Evolutionary conservation across 768 basidiomycete species (phyloP), one percentile per base, ranked within the genome.

Genomic region (Cystofilobasidium ferigula): DNA sequence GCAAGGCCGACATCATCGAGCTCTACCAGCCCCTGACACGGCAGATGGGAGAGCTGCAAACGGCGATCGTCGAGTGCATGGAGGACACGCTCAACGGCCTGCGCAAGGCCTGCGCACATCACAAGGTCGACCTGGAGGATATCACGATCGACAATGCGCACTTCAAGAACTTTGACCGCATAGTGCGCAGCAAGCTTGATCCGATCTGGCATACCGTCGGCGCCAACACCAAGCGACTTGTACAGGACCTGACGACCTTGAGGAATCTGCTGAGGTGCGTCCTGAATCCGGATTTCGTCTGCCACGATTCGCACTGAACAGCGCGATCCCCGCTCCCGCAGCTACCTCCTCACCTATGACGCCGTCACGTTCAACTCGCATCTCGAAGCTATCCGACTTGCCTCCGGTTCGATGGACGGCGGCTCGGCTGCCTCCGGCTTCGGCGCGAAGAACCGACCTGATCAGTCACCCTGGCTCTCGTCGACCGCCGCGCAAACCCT

Each of bases 201-300:
- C 82, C 91, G 0, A 86, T 95, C 9, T 98, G 95, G 94, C 92
- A 98, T 76, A 89, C 91, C 77, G 93, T 94, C 32, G 91, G 91
- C 0, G 85, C 89, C 0, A 86, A 83, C 68, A 98, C 93, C 6
- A 91, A 89, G 71, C 89, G 92, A 68, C 83, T 98, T 14, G 90
- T 97, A 12, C 83, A 80, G 59, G 94, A 98, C 74, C 82, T 99
- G 22, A 85, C 87, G 0, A 86, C 85, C 1, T 80, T 99, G 0
- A 82, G 95, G 0, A 84, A 86, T 53, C 81, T 98, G 6, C 83
- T 97, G 48, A 80, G 80, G 88, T 91, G 71, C 68, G 86, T 70
- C 35, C n/a, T 24, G 12, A 22, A 30, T n/a, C 22, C 26, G 9
- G 18, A 10, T 8, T 9, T 22, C 64, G 20, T n/a, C 14, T 24